These are phyloP conservation scores for Setomelanomma holmii DNA, from an alignment of 2,329 filamentous ascomycete species.

Conservation along the genomic window DNA sequence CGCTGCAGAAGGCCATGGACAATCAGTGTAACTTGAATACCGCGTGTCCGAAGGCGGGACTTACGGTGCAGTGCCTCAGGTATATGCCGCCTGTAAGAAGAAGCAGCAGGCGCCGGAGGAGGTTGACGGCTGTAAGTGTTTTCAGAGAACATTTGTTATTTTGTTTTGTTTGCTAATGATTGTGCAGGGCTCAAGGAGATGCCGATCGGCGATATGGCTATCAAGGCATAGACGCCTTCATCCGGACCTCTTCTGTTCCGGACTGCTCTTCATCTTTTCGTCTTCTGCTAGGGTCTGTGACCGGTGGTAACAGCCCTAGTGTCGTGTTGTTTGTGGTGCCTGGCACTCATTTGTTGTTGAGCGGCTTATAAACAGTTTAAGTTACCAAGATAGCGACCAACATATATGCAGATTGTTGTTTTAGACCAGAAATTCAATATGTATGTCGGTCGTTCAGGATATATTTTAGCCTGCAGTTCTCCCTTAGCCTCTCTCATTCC, in stretches of 20 bases:
- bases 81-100: conserved; percentile 43
- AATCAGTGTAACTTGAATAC: conserved; percentile 48
- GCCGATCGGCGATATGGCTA: conserved; percentile 32
- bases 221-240: conserved; percentile 27
- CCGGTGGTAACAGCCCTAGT: not conserved
- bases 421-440: too few species aligned
- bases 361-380: not conserved
- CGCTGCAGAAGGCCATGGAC: conserved; percentile 52
- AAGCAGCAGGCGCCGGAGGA: conserved; percentile 41
- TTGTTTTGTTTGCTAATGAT: conserved; percentile 20
- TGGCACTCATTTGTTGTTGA: conserved; percentile 9
- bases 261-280: not conserved
- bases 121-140: conserved; percentile 44
- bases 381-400: not conserved
- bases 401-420: conserved; percentile 2
- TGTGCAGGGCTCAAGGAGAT: conserved; percentile 36
- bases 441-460: too few species aligned
- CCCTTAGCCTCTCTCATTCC: too few species aligned
- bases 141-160: too few species aligned
- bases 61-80: conserved; percentile 34
- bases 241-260: not conserved
- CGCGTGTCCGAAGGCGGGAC: conserved; percentile 39
- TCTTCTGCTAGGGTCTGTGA: not conserved
- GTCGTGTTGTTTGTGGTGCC: conserved; percentile 3
- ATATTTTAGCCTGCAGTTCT: too few species aligned